These are phyloP conservation scores for Penicillium tannophilum DNA, from an alignment of 495 filamentous ascomycete genomes.

Conservation along the genomic window DNA sequence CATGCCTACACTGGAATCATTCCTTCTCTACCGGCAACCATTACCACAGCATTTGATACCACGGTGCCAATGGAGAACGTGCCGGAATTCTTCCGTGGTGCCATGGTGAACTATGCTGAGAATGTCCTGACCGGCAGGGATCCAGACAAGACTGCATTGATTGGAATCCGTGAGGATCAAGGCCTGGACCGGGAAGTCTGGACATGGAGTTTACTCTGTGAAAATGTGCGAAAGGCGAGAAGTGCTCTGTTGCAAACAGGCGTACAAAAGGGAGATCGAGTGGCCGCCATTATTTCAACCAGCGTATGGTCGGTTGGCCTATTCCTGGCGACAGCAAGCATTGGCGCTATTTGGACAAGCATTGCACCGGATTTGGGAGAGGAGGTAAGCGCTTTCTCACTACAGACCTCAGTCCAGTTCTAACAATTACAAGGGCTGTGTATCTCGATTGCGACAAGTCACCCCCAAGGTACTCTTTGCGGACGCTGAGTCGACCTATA, in stretches of 20 bases:
- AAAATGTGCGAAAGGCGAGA: constrained; percentile 51
- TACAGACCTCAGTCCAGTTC: neutral
- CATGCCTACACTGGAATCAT: constrained; percentile 23
- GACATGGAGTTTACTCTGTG: constrained; percentile 61
- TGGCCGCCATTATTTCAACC: constrained; percentile 70
- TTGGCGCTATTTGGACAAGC: constrained; percentile 67
- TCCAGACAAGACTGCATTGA: constrained; percentile 55
- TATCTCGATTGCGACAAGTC: constrained; percentile 68
- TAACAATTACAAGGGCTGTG: constrained; percentile 53
- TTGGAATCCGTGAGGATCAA: constrained; percentile 67
- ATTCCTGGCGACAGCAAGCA: constrained; percentile 58
- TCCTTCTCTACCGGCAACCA: constrained; percentile 41
- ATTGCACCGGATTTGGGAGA: constrained; percentile 74
- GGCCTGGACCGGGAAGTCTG: constrained; percentile 55
- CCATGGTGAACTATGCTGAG: constrained; percentile 73
- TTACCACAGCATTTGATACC: constrained; percentile 59
- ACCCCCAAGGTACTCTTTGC: constrained; percentile 68
- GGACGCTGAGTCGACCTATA: constrained; percentile 71
- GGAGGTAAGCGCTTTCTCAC: constrained; percentile 10
- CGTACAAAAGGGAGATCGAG: constrained; percentile 63
- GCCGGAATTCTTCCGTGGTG: constrained; percentile 59
- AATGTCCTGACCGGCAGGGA: constrained; percentile 62
- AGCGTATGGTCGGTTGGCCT: constrained; percentile 64
- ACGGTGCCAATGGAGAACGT: constrained; percentile 60
- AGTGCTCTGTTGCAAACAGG: constrained; percentile 53